Conservation (phyloP, 2,329 filamentous ascomycete species). For the Fusarium hainanense region DNA sequence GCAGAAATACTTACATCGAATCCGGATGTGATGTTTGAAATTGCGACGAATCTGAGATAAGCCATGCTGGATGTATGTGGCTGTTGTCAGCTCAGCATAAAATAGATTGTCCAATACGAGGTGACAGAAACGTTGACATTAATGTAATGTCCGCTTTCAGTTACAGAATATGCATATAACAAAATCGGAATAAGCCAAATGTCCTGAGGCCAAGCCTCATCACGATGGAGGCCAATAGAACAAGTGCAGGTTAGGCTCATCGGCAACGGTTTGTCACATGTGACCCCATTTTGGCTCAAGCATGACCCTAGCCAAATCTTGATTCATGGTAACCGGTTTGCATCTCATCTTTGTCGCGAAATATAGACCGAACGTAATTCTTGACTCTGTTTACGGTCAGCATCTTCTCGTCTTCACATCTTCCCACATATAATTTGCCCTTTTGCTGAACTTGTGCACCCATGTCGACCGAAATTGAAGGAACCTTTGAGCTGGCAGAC, state of each 20-base stretch:
- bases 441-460: not conserved
- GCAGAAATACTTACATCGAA: not conserved
- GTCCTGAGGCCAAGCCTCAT: conserved; percentile 11
- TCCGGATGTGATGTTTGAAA: not conserved
- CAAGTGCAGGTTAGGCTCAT: conserved; percentile 26
- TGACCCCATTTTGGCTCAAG: conserved; percentile 25
- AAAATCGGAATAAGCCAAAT: not conserved
- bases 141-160: not conserved
- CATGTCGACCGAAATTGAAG: conserved; percentile 60
- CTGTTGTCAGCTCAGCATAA: not conserved
- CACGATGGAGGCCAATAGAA: conserved; percentile 19
- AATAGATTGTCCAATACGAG: not conserved
- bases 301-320: conserved; percentile 20
- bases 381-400: not conserved
- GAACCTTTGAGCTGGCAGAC: conserved; percentile 59
- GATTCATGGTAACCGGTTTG: not conserved
- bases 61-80: not conserved
- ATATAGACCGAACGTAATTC: not conserved
- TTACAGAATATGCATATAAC: not conserved
- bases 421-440: not conserved
- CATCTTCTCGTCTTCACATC: not conserved
- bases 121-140: not conserved
- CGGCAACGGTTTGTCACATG: conserved; percentile 36
- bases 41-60: not conserved
- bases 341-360: not conserved